Conservation (phyloP, 768 basidiomycete genomes). For the Kockovaella imperatae region DNA sequence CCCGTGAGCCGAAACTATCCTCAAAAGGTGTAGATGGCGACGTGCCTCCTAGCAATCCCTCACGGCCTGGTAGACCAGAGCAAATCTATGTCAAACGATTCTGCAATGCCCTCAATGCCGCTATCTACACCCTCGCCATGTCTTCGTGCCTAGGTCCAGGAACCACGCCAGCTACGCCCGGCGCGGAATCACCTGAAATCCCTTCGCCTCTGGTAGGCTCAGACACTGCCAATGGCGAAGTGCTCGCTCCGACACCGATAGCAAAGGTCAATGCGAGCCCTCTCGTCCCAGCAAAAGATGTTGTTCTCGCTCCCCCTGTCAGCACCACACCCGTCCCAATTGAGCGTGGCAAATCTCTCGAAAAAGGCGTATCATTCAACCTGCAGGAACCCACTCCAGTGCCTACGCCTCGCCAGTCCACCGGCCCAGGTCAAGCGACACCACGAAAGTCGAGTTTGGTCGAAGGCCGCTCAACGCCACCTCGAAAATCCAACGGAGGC, state of each 20-base stretch:
- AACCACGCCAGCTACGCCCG: slow-evolving; percentile 39
- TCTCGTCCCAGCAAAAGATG: too few relatives aligned
- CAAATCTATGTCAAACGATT: slow-evolving; percentile 55
- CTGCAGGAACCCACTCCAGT: slow-evolving; percentile 25
- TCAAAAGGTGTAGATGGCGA: slow-evolving; percentile 49
- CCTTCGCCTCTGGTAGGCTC: slow-evolving; percentile 40
- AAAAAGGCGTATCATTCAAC: slow-evolving; percentile 35
- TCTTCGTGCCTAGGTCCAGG: slow-evolving; percentile 57
- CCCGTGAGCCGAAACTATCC: slow-evolving; percentile 52
- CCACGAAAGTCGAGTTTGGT: background rate
- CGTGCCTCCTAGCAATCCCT: slow-evolving; percentile 49
- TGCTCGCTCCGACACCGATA: too few relatives aligned
- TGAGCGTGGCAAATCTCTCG: slow-evolving; percentile 2
- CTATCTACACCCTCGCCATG: slow-evolving; percentile 69
- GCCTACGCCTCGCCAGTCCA: slow-evolving; percentile 8
- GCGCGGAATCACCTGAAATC: slow-evolving; percentile 12
- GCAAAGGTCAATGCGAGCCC: too few relatives aligned
- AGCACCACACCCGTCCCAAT: too few relatives aligned
- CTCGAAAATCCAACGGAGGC: slow-evolving; percentile 8
- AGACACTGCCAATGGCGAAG: slow-evolving; percentile 14
- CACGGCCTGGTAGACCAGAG: slow-evolving; percentile 1
- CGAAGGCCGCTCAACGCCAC: background rate
- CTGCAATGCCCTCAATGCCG: slow-evolving; percentile 70
- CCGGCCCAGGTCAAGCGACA: background rate
- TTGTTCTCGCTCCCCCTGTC: too few relatives aligned